Base-by-base conservation (phyloP, 345 rosid genomes). In the Eucalyptus caleyi region DNA sequence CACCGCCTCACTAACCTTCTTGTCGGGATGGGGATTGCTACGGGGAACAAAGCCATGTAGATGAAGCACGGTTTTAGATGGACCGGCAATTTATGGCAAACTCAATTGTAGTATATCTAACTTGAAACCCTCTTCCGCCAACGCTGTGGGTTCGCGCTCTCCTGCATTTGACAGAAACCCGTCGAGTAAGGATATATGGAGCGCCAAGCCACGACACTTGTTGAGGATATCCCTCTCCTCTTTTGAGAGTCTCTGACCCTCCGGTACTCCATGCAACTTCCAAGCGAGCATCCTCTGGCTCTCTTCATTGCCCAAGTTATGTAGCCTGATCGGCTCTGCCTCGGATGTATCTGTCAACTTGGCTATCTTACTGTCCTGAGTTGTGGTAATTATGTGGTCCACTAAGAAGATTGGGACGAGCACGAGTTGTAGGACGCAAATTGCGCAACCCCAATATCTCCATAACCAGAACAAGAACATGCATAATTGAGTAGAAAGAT, bases 1-100 rank as follows among this genome's bases (percentile, higher is more conserved):
- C 92, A 91, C 50, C 69, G 87, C 10, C 87, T 87, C 21, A 90
- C 32, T 47, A 91, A 34, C 90, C 47, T 91, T 59, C 92, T 89
- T 27, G 53, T 88, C 3, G 89, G 88, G n/a, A 91, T 90, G 8
- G 88, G 51, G 24, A n/a, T 62, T 40, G 32, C 80, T 65, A 82
- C 34, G 23, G 90, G 90, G 37, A 91, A 90, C 19, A 91, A 81
- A 15, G 81, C 51, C 82, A 90, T 59, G 87, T 88, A 90, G 49
- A 82, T 89, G 82, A 91, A 89, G 62, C 93, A 90, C n/a, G 50
- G 62, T 85, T 49, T 90, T 83, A 88, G 51, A 42, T 91, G 45
- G 59, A 53, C 54, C 16, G 88, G 90, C 90, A 91, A 88, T 23
- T 67, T 45, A 59, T 90, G 85, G 59, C 82, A 88, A n/a, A 54